Evolutionary conservation across 2,329 filamentous ascomycete genomes (phyloP).

Genomic region (Verticillium zaregamsianum): DNA sequence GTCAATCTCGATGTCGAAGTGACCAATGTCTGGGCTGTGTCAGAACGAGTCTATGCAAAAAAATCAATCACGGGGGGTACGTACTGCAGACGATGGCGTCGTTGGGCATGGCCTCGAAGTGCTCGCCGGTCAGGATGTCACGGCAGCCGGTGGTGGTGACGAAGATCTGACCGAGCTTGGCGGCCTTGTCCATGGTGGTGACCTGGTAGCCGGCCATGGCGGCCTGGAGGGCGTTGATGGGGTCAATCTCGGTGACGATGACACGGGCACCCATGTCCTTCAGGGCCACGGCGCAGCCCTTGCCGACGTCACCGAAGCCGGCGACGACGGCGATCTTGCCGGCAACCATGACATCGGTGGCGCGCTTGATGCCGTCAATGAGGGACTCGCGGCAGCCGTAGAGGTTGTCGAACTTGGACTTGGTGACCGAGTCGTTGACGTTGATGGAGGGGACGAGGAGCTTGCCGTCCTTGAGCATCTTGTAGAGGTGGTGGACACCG

Average conservation of each 20-base stretch:
- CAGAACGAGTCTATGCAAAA: conserved; percentile 2
- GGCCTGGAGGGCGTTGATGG: conserved; percentile 99
- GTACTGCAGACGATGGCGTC: conserved; percentile 97
- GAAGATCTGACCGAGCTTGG: conserved; percentile 87
- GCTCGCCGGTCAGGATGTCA: conserved; percentile 86
- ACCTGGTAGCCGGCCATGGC: conserved; percentile 97
- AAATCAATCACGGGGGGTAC: conserved; percentile 24
- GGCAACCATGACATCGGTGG: conserved; percentile 99
- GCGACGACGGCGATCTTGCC: conserved; percentile 98
- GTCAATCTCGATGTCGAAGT: conserved; percentile 99
- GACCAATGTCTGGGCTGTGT: conserved; percentile 76
- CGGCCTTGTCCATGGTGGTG: conserved; percentile 96
- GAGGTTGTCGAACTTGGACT: conserved; percentile 99
- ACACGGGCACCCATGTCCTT: conserved; percentile 97
- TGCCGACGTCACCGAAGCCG: conserved; percentile 98
- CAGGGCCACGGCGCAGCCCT: conserved; percentile 95
- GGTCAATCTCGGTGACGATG: conserved; percentile 93
- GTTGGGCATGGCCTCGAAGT: conserved; percentile 96
- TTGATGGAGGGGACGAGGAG: conserved; percentile 96
- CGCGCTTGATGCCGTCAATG: conserved; percentile 99
- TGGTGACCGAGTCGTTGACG: conserved; percentile 99
- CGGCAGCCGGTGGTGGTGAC: conserved; percentile 99
- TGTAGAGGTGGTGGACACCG: conserved; percentile 98
- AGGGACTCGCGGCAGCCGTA: conserved; percentile 99
- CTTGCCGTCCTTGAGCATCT: conserved; percentile 87